Evolutionary conservation across 805 yeast genomes (phyloP).

Genomic region (Teunomyces funiuensis): DNA sequence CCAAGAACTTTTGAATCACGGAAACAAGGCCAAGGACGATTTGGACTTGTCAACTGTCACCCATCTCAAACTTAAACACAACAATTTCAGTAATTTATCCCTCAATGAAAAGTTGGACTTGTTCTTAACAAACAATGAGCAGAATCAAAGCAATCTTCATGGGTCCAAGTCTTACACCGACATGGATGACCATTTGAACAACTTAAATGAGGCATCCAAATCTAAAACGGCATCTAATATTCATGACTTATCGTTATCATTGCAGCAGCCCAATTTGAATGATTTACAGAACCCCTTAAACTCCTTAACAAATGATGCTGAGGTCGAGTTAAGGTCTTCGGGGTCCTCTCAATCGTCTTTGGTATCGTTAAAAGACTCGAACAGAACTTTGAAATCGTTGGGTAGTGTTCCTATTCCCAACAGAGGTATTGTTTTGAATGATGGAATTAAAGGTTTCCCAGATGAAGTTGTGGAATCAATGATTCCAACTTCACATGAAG

Average conservation of each 20-base stretch:
- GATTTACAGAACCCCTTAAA: conserved; percentile 33
- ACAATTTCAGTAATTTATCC: conserved; percentile 29
- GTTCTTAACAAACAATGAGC: conserved; percentile 26
- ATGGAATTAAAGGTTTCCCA: conserved; percentile 44
- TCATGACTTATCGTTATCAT: conserved; percentile 32
- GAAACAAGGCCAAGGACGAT: conserved; percentile 11
- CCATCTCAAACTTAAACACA: conserved; percentile 21
- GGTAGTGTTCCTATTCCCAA: conserved; percentile 14
- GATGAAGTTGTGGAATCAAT: conserved; percentile 36
- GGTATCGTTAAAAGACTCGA: conserved; percentile 31
- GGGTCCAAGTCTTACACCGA: conserved; percentile 21
- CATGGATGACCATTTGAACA: conserved; percentile 36
- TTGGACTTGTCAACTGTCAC: conserved; percentile 16
- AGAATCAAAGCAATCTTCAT: conserved; percentile 7
- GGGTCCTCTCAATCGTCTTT: conserved; percentile 44
- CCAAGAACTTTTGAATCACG: conserved; percentile 4
- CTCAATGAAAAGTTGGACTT: conserved; percentile 48
- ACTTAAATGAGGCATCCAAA: conserved; percentile 25
- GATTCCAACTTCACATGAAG: conserved; percentile 19
- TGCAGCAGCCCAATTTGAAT: conserved; percentile 18
- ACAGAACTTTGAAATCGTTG: conserved; percentile 24
- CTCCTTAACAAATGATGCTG: conserved; percentile 26
- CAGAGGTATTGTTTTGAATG: conserved; percentile 30
- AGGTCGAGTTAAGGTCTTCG: conserved; percentile 26
- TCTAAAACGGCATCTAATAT: conserved; percentile 33